Percentiles rank a stretch among this genome's conserved stretches.
Evolutionary conservation across 1,284 basidiomycete species (phyloP).

Genomic region (Rhodotorula mucilaginosa): DNA sequence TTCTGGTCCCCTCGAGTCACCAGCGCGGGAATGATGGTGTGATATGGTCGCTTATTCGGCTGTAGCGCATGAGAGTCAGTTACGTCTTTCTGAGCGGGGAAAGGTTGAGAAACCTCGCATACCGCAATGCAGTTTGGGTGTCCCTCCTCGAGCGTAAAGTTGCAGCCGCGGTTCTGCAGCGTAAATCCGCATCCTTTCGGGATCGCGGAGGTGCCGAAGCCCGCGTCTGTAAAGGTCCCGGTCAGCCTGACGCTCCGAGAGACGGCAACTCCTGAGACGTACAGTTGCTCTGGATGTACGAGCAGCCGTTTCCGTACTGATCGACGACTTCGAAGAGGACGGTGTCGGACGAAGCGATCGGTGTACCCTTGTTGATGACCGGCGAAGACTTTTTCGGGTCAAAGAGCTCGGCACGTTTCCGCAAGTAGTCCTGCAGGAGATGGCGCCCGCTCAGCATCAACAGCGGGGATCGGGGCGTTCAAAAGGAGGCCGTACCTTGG

Average conservation of each 20-base stretch:
- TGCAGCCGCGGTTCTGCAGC: constrained; percentile 85
- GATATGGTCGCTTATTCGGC: constrained; percentile 36
- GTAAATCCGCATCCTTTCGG: constrained; percentile 94
- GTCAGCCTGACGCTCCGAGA: not conserved
- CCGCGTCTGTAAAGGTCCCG: constrained; percentile 43
- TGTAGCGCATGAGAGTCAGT: not conserved
- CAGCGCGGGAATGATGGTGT: constrained; percentile 68
- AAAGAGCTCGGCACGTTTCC: constrained; percentile 74
- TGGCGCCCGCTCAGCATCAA: not conserved
- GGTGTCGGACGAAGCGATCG: constrained; percentile 79
- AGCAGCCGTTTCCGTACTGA: constrained; percentile 60
- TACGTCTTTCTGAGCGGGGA: too few relatives aligned
- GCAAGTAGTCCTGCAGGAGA: constrained; percentile 67
- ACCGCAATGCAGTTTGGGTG: constrained; percentile 77
- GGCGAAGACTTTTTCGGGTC: constrained; percentile 64
- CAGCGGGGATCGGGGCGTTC: constrained; percentile 10
- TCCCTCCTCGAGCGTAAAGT: constrained; percentile 72
- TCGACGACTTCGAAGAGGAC: constrained; percentile 69
- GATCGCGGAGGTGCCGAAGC: constrained; percentile 63
- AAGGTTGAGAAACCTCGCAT: not conserved
- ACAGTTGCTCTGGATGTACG: constrained; percentile 70
- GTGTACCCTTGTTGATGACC: constrained; percentile 72
- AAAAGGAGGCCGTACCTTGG: constrained; percentile 58
- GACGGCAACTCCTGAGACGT: constrained; percentile 51
- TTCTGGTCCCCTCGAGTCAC: constrained; percentile 61